Evolutionary conservation across 2,329 filamentous ascomycete genomes (phyloP).

Genomic region (Cercospora sp.): DNA sequence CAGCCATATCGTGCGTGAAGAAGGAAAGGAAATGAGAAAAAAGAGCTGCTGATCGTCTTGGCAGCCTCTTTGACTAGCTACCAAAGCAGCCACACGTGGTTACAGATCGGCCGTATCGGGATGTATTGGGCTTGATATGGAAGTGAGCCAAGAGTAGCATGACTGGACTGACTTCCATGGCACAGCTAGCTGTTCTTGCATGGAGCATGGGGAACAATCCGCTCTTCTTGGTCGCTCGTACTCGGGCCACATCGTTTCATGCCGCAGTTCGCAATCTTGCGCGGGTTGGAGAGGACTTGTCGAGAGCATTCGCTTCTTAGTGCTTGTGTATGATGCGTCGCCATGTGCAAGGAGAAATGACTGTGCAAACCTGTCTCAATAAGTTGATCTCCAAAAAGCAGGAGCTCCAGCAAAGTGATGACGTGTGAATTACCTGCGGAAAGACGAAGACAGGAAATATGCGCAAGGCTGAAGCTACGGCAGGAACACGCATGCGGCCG

Average conservation of each 20-base stretch:
- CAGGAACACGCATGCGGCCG: not conserved
- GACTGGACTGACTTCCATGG: not conserved
- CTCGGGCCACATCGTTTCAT: not conserved
- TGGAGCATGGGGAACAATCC: not conserved
- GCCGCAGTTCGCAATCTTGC: not conserved
- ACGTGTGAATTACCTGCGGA: not conserved
- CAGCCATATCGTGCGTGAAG: not conserved
- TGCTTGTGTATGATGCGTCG: not conserved
- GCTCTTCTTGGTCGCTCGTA: not conserved
- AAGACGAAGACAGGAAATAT: not conserved
- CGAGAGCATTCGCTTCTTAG: not conserved
- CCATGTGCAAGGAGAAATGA: not conserved
- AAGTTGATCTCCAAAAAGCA: not conserved
- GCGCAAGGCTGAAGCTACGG: slow-evolving; percentile 3
- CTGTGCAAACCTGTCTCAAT: not conserved
- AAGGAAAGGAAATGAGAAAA: not conserved
- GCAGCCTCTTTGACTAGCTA: not conserved
- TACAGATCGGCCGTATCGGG: not conserved
- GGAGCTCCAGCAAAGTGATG: not conserved
- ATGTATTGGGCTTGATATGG: not conserved
- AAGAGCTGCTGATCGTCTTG: not conserved
- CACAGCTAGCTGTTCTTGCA: not conserved
- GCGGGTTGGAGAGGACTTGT: not conserved
- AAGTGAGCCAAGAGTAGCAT: not conserved
- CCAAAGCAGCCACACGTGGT: slow-evolving; percentile 1